These are phyloP conservation scores for Pichia californica DNA, from an alignment of 805 yeast genomes.

Conservation along the genomic window DNA sequence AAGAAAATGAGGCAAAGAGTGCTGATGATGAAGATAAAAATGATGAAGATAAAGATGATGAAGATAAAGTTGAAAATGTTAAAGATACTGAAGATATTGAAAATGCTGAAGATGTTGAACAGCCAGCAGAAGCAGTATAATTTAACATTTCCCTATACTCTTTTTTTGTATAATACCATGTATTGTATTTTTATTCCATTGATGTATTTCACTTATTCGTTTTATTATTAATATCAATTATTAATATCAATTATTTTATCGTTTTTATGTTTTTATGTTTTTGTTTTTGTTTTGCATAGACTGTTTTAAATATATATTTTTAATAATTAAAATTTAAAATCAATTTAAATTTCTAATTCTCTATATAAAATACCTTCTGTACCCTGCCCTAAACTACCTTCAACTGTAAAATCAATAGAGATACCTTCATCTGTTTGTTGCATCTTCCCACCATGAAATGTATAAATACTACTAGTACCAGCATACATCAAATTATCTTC, in stretches of 20 bases:
- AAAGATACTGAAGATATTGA: background rate
- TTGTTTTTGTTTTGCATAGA: no score
- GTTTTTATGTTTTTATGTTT: no score
- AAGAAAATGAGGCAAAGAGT: background rate
- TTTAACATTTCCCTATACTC: no score
- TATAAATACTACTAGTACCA: slow-evolving; percentile 54
- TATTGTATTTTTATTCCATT: no score
- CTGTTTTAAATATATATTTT: no score
- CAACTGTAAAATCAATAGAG: slow-evolving; percentile 40
- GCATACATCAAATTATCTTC: slow-evolving; percentile 65
- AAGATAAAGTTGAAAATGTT: background rate
- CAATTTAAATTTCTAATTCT: slow-evolving; percentile 40
- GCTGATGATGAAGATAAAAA: background rate
- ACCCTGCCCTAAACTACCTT: slow-evolving; percentile 57
- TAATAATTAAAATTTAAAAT: no score
- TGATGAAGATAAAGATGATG: background rate
- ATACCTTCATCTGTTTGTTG: slow-evolving; percentile 20
- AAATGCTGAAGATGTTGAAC: background rate
- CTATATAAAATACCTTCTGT: slow-evolving; percentile 57
- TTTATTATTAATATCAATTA: no score
- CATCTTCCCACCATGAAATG: slow-evolving; percentile 39
- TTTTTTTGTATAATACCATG: no score
- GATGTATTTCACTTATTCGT: no score
- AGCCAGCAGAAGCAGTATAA: background rate
- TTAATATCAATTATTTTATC: no score